These are phyloP conservation scores for Irpex sp. DNA, from an alignment of 1,284 basidiomycete species.

Conservation along the genomic window DNA sequence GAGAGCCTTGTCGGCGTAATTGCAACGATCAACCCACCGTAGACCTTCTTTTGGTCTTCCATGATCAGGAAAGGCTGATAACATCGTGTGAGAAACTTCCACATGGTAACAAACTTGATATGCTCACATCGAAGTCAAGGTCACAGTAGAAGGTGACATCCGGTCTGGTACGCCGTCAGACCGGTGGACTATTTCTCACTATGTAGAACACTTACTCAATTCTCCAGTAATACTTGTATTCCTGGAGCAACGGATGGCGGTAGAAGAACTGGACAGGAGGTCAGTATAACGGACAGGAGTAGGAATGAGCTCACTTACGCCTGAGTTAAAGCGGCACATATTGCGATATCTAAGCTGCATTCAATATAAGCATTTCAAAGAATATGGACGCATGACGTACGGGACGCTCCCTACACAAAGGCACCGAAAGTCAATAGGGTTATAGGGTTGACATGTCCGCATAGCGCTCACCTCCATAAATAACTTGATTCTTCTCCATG, in stretches of 20 bases:
- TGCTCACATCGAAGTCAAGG: slow-evolving; percentile 28
- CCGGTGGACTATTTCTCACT: background rate
- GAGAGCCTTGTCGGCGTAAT: background rate
- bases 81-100: background rate
- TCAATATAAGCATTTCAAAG: slow-evolving; percentile 1
- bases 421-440: background rate
- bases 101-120: background rate
- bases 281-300: slow-evolving; percentile 6
- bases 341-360: slow-evolving; percentile 63
- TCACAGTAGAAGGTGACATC: slow-evolving; percentile 33
- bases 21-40: slow-evolving; percentile 45
- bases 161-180: slow-evolving; percentile 17
- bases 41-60: slow-evolving; percentile 85
- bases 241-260: slow-evolving; percentile 73
- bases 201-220: slow-evolving; percentile 47
- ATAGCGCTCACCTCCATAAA: slow-evolving; percentile 71
- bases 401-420: slow-evolving; percentile 53
- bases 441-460: slow-evolving; percentile 1
- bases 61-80: slow-evolving; percentile 90
- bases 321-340: slow-evolving; percentile 95
- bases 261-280: slow-evolving; percentile 69
- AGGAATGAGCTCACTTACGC: slow-evolving; percentile 48
- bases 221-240: slow-evolving; percentile 93
- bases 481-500: slow-evolving; percentile 80
- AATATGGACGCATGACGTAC: slow-evolving; percentile 34